Evolutionary conservation across 1,139 yeast genomes (phyloP).

Genomic region (Blastobotrys persicus): DNA sequence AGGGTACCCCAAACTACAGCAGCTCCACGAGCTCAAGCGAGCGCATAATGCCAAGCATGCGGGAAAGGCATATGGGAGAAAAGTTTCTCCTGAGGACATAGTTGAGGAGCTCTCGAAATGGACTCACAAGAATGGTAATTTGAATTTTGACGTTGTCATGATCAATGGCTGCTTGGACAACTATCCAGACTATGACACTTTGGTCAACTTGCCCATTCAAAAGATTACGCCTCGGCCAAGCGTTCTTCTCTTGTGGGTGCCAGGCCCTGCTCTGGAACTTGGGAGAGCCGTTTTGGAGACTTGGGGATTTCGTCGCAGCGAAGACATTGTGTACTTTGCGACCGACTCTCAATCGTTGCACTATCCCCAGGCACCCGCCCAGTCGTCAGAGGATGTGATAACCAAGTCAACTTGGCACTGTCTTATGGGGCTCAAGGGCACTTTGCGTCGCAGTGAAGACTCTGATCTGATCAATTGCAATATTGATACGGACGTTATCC

Average conservation of each 20-base stretch:
- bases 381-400: conserved; percentile 22
- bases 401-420: conserved; percentile 69
- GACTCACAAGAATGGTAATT: conserved; percentile 49
- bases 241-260: conserved; percentile 81
- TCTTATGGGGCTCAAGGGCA: conserved; percentile 96
- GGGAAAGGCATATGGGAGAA: conserved; percentile 62
- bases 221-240: conserved; percentile 82
- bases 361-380: conserved; percentile 27
- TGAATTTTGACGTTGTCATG: conserved; percentile 87
- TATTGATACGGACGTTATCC: conserved; percentile 80
- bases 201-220: conserved; percentile 66
- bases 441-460: conserved; percentile 82
- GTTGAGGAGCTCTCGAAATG: conserved; percentile 55
- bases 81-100: conserved; percentile 53
- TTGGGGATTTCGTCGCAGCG: conserved; percentile 80
- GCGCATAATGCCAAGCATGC: conserved; percentile 51
- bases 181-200: conserved; percentile 54
- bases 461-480: conserved; percentile 86
- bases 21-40: conserved; percentile 60
- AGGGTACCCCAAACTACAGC: conserved; percentile 83
- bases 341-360: conserved; percentile 39
- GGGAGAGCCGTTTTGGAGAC: conserved; percentile 54
- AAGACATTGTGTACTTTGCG: conserved; percentile 65
- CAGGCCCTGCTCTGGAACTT: conserved; percentile 57
- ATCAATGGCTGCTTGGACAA: conserved; percentile 80